Conservation (phyloP, 1,284 basidiomycete genomes). For the Inonotus hispidus region DNA sequence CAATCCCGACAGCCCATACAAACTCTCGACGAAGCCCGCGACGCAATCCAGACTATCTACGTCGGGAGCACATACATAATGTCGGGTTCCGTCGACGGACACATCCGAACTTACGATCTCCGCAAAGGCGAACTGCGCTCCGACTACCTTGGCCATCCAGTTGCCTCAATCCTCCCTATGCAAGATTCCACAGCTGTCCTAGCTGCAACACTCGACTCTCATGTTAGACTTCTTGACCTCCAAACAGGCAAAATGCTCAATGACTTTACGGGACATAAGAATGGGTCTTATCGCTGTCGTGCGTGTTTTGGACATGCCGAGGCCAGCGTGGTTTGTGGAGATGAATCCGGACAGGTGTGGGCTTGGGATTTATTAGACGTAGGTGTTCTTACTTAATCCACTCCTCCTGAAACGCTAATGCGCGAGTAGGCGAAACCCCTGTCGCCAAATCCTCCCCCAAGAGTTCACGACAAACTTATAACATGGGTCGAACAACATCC, state of each 20-base stretch:
- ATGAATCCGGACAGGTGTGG: conserved; percentile 86
- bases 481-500: conserved; percentile 91
- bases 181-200: conserved; percentile 74
- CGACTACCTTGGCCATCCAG: conserved; percentile 87
- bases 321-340: conserved; percentile 78
- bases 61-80: conserved; percentile 61
- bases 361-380: conserved; percentile 92
- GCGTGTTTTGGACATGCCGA: conserved; percentile 84
- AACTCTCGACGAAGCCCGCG: conserved; percentile 83
- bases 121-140: conserved; percentile 84
- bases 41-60: conserved; percentile 81
- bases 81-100: conserved; percentile 86
- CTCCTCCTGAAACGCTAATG: background rate
- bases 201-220: conserved; percentile 79
- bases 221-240: conserved; percentile 82
- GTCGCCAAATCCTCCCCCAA: conserved; percentile 62
- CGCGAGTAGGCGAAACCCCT: conserved; percentile 55
- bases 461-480: conserved; percentile 77
- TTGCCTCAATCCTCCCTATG: conserved; percentile 76
- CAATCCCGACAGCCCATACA: conserved; percentile 85
- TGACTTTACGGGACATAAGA: conserved; percentile 74
- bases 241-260: conserved; percentile 82
- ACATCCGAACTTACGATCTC: conserved; percentile 89
- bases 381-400: conserved; percentile 26
- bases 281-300: conserved; percentile 72